Base-by-base conservation (phyloP, 441 rosid genomes). In the Pelargonium citronellum region DNA sequence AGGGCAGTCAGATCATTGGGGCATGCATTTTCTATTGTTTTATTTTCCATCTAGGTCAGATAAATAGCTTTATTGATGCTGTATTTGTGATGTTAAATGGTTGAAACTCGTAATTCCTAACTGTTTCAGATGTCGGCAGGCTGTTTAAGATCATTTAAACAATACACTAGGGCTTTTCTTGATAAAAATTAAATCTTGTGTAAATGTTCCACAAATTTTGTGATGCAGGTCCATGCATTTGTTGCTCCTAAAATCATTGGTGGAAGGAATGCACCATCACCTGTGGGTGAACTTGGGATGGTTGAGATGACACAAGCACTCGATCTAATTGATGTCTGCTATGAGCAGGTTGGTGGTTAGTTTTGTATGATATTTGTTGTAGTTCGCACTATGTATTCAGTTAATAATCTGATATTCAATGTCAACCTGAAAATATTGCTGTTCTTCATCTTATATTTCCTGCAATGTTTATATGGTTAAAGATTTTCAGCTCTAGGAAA, bases 241-340 rank as follows among this genome's bases (percentile, higher is more conserved):
- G 85, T 94, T 79, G 97, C 95, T 47, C 98, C 98, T 10, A 94
- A 94, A 83, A 91, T 94, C 61, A 90, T 91, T 63, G 97, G 98
- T 68, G 97, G 98, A 65, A 89, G 74, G 51, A 74, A 83, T 76
- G 97, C 97, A 0, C 96, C 91, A 41, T 81, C 98, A 71, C 97
- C 98, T 49, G 95, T 94, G 69, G 91, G 94, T 80, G 98, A 94
- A 70, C 96, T 94, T 69, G 97, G 98, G 68, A 91, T 94, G 98
- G 94, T 91, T 72, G 96, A 94, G 84, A 91, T 94, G 98, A 79
- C 96, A 65, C 97, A 94, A 80, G 98, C 97, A 51, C 73, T 91
- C 61, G 89, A 94, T 79, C 74, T 94, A 53, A 83, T 84, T 20
- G 94, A 88, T 74, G 84, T 86, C 79, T 74, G 79, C 81, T 90